Evolutionary conservation across 2,329 filamentous ascomycete genomes (phyloP).

Genomic region (Alternaria atra): DNA sequence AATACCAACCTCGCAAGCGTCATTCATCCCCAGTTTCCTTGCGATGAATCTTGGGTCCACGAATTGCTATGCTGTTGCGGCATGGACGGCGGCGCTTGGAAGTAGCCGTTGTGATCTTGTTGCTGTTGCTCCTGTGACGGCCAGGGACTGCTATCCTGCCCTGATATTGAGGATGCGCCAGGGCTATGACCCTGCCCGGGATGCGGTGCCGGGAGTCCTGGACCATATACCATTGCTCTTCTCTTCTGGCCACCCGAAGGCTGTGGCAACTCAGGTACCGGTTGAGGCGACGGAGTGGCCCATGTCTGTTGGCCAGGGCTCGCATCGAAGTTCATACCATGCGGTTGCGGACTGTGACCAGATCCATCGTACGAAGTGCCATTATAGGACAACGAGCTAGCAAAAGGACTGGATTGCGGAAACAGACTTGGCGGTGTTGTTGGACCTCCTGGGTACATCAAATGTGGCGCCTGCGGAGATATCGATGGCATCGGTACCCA

Average conservation of each 20-base stretch:
- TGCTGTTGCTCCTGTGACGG: not conserved
- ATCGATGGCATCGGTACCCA: slow-evolving; percentile 38
- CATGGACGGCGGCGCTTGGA: slow-evolving; percentile 6
- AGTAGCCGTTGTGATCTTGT: slow-evolving; percentile 10
- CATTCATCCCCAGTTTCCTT: slow-evolving; percentile 17
- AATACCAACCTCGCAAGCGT: too few relatives aligned
- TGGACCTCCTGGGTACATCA: slow-evolving; percentile 37
- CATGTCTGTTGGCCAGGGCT: slow-evolving; percentile 28
- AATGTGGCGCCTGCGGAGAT: slow-evolving; percentile 34
- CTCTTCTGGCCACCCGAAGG: slow-evolving; percentile 44
- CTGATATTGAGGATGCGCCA: slow-evolving; percentile 9
- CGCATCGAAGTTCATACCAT: slow-evolving; percentile 23
- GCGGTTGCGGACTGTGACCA: slow-evolving; percentile 25
- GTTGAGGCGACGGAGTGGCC: slow-evolving; percentile 40
- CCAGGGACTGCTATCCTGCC: slow-evolving; percentile 8
- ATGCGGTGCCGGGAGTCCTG: slow-evolving; percentile 28
- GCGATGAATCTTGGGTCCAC: slow-evolving; percentile 3
- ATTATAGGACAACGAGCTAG: slow-evolving; percentile 41
- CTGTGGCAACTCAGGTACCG: slow-evolving; percentile 43
- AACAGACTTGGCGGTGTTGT: slow-evolving; percentile 44
- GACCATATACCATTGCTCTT: slow-evolving; percentile 43
- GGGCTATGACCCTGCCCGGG: slow-evolving; percentile 20
- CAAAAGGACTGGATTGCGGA: slow-evolving; percentile 40
- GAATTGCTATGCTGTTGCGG: slow-evolving; percentile 12
- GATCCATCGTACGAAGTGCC: slow-evolving; percentile 31